Evolutionary conservation across 176 grass and related monocot species (phyloP).

Genomic region (Bromus sterilis): DNA sequence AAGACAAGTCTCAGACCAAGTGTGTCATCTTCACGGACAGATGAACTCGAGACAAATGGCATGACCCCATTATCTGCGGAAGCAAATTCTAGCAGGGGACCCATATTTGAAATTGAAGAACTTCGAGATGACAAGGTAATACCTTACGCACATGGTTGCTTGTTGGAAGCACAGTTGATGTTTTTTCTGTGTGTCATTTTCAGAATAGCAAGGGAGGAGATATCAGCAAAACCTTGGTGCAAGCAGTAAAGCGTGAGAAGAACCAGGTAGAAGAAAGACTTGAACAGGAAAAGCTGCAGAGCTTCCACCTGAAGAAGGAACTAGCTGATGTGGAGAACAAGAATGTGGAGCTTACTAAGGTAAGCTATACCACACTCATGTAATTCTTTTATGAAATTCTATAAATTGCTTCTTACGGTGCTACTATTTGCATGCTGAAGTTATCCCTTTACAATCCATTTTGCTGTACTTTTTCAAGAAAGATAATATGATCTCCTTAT

Average conservation of each 20-base stretch:
- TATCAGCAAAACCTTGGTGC: conserved; percentile 31
- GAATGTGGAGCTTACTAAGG: conserved; percentile 77
- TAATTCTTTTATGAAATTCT: neutral
- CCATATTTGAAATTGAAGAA: conserved; percentile 72
- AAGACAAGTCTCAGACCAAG: conserved; percentile 59
- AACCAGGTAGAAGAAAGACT: conserved; percentile 64
- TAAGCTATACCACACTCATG: conserved; percentile 7
- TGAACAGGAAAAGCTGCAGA: conserved; percentile 61
- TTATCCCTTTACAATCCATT: neutral
- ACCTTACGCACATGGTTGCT: neutral
- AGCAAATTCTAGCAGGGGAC: conserved; percentile 37
- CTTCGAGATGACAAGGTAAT: conserved; percentile 65
- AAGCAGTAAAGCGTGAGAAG: conserved; percentile 44
- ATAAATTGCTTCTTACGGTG: neutral
- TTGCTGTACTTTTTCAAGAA: neutral
- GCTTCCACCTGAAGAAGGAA: conserved; percentile 61
- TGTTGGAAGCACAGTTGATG: neutral
- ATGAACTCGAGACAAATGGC: conserved; percentile 36
- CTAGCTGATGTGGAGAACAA: conserved; percentile 57
- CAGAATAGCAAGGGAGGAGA: conserved; percentile 56
- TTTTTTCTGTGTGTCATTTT: neutral
- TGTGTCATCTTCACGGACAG: conserved; percentile 15
- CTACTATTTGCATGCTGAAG: neutral
- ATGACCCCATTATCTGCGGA: neutral
- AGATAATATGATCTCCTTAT: neutral